Evolutionary conservation across 345 rosid genomes (phyloP).

Genomic region (Noccaea bulbosa): DNA sequence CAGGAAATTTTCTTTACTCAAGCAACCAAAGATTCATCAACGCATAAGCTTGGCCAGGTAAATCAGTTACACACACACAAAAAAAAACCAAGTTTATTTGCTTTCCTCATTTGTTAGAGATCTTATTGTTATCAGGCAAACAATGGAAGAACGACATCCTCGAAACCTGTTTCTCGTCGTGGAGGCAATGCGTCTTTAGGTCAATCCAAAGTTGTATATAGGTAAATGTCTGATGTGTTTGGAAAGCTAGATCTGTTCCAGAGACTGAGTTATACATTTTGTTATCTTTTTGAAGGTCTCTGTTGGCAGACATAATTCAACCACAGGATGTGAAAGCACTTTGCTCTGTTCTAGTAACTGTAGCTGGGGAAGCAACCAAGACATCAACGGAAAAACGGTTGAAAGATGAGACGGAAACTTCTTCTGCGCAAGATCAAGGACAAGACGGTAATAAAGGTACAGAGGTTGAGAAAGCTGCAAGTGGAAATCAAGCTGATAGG

Average conservation of each 20-base stretch:
- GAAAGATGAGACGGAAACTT: slow-evolving; percentile 26
- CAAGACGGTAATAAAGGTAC: slow-evolving; percentile 55
- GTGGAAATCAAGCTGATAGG: slow-evolving; percentile 60
- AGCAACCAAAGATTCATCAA: slow-evolving; percentile 62
- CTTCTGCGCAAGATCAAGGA: slow-evolving; percentile 44
- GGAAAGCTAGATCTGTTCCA: slow-evolving; percentile 8
- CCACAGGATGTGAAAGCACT: slow-evolving; percentile 89
- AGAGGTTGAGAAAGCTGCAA: slow-evolving; percentile 53
- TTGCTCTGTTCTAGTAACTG: slow-evolving; percentile 85
- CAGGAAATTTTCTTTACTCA: slow-evolving; percentile 68
- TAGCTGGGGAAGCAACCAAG: slow-evolving; percentile 73
- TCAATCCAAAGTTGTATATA: slow-evolving; percentile 76
- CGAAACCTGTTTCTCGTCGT: slow-evolving; percentile 54
- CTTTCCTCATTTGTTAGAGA: slow-evolving; percentile 20
- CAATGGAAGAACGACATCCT: slow-evolving; percentile 48
- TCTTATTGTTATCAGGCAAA: slow-evolving; percentile 55
- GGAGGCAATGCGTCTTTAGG: slow-evolving; percentile 49
- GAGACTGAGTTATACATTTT: slow-evolving; percentile 20
- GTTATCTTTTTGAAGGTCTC: slow-evolving; percentile 65
- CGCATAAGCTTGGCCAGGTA: slow-evolving; percentile 74
- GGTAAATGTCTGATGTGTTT: slow-evolving; percentile 50
- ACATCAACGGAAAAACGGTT: slow-evolving; percentile 49
- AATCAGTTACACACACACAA: not conserved
- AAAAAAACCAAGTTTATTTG: slow-evolving; percentile 3
- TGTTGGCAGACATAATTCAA: slow-evolving; percentile 87